Evolutionary conservation across 345 rosid species (phyloP).

Genomic region (Citrus mangshanensis): DNA sequence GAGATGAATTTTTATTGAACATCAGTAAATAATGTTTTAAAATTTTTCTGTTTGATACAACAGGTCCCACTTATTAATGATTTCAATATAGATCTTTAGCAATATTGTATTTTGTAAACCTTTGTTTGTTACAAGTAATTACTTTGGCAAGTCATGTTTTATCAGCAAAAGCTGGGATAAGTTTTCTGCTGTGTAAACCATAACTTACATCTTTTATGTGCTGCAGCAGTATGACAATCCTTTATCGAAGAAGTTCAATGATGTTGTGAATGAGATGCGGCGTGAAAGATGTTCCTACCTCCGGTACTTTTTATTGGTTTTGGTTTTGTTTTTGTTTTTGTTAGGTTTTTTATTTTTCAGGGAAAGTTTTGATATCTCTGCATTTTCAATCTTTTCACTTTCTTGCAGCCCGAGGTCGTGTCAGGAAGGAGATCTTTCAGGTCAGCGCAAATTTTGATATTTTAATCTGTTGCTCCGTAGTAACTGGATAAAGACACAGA

Average conservation of each 20-base stretch:
- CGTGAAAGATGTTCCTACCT: constrained; percentile 50
- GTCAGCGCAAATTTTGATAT: constrained; percentile 34
- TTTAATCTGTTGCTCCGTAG: not conserved
- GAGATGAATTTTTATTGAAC: not conserved
- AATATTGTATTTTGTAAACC: too few relatives aligned
- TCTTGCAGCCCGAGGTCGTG: constrained; percentile 65
- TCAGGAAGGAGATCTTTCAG: constrained; percentile 85
- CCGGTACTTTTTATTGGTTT: constrained; percentile 11
- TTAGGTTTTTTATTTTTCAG: not conserved
- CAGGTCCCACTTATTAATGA: not conserved
- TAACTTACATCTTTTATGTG: not conserved
- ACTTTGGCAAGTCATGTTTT: not conserved
- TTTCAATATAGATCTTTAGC: too few relatives aligned
- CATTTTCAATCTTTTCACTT: constrained; percentile 2
- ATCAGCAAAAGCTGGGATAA: not conserved
- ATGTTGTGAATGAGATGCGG: constrained; percentile 75
- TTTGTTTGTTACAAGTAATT: not conserved
- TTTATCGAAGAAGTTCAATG: constrained; percentile 74
- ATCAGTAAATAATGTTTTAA: not conserved
- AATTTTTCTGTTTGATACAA: not conserved
- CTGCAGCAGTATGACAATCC: constrained; percentile 68
- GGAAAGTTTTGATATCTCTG: not conserved
- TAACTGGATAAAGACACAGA: too few relatives aligned
- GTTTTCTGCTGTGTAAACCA: not conserved
- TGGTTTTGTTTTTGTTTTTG: not conserved